Percentiles rank a stretch among this genome's conserved stretches.
Conservation (phyloP, 2,329 filamentous ascomycete species). For the Stachybotrys chlorohalonatus region DNA sequence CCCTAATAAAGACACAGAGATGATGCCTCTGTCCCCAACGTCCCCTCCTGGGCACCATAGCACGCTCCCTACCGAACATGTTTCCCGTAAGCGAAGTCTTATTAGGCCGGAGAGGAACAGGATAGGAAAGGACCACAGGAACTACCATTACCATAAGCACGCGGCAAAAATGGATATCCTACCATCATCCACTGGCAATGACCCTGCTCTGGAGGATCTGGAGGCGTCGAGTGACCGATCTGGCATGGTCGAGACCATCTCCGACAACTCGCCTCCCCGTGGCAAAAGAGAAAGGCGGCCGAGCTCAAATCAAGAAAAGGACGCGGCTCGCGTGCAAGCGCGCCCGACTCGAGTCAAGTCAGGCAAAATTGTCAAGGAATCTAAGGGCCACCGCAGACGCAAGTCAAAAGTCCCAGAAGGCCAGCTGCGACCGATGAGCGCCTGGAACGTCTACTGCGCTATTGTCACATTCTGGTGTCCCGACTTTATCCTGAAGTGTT, state of each 20-base stretch:
- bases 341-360: constrained; percentile 36
- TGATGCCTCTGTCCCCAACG: constrained; percentile 42
- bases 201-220: constrained; percentile 74
- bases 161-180: constrained; percentile 85
- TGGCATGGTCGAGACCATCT: constrained; percentile 34
- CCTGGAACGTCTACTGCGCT: constrained; percentile 94
- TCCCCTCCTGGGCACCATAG: constrained; percentile 20
- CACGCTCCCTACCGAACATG: constrained; percentile 18
- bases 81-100: constrained; percentile 72
- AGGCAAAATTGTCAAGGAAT: constrained; percentile 56
- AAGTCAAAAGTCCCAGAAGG: constrained; percentile 48
- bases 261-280: constrained; percentile 32
- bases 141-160: constrained; percentile 94
- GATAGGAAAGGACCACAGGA: constrained; percentile 79
- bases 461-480: constrained; percentile 93
- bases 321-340: constrained; percentile 13
- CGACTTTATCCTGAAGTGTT: constrained; percentile 73
- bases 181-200: constrained; percentile 87
- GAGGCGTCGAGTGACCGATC: constrained; percentile 53
- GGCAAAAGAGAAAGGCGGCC: constrained; percentile 21
- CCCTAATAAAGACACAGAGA: constrained; percentile 48
- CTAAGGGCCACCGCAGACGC: constrained; percentile 34
- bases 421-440: constrained; percentile 66
- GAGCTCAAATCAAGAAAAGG: constrained; percentile 23
- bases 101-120: constrained; percentile 81